Conservation (phyloP, 768 basidiomycete species). For the Naganishia antarctica region DNA sequence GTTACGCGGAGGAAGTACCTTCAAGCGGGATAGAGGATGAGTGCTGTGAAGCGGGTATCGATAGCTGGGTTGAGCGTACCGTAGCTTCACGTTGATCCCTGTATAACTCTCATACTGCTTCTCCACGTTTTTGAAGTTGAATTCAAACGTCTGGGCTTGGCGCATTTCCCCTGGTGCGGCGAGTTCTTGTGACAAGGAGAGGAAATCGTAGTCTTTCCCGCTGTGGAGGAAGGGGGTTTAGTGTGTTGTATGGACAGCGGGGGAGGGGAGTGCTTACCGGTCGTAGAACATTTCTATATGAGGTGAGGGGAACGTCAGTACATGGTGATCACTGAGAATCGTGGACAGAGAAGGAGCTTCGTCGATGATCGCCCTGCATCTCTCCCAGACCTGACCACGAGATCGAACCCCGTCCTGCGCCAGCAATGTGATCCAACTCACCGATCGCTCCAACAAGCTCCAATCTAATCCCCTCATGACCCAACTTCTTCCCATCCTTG, state of each 20-base stretch:
- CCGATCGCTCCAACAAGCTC: constrained; percentile 96
- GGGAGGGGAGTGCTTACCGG: constrained; percentile 37
- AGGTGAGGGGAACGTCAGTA: too few species aligned
- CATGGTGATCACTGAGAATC: too few species aligned
- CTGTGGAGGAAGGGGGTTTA: constrained; percentile 41
- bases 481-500: constrained; percentile 87
- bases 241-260: neutral
- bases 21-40: neutral
- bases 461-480: constrained; percentile 95
- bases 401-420: too few species aligned
- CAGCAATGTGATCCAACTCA: constrained; percentile 51
- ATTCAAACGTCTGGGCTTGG: constrained; percentile 91
- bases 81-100: constrained; percentile 94
- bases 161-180: constrained; percentile 96
- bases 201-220: constrained; percentile 95
- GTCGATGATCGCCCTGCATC: too few species aligned
- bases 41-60: neutral
- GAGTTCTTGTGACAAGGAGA: constrained; percentile 89
- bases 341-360: too few species aligned
- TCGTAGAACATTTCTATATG: constrained; percentile 82
- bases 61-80: constrained; percentile 67
- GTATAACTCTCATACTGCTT: constrained; percentile 98
- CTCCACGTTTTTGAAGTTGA: constrained; percentile 98
- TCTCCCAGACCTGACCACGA: too few species aligned
- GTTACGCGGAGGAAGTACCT: constrained; percentile 91